Base-by-base conservation (phyloP, 805 yeast species). In the Priceomyces castillae region DNA sequence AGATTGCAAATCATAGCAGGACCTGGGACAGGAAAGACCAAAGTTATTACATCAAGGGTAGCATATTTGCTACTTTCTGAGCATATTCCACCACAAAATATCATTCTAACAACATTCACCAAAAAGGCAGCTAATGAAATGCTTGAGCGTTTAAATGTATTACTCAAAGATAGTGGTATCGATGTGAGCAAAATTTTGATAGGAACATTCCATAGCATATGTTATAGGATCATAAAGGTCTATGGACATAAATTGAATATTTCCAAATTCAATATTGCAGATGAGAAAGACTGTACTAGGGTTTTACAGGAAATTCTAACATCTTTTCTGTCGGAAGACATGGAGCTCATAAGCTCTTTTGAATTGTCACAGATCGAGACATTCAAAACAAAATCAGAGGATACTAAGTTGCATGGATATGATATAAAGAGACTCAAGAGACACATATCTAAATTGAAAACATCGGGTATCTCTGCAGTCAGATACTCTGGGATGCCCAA, bases 141-240 rank as follows among this genome's bases (percentile, higher is more conserved):
- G 86, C 64, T 69, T 10, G 84, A 79, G 25, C 70, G 98, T 34
- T 62, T 92, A 15, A 43, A 40, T 0, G 36, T 18, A 3, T 30
- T 77, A 40, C 52, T 81, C 6, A 39, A 55, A 5, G 62, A 55
- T 31, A 53, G 69, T 0, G 57, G 61, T 4, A 58, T 79, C 42
- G 63, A 70, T 28, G 50, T 71, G 2, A 58, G 68, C 1, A 70
- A 72, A 37, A 61, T 92, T 16, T 63, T 82, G 44, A 78, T 90
- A 26, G 98, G 97, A 1, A 94, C 98, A 0, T 92, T 92, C 61
- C 99, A 92, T 61, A 80, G 95, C 39, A 74, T 92, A 12, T 88
- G 96, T 57, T 74, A 74, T 46, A 63, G 81, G 36, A 69, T 85
- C 25, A 60, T 90, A 22, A 69, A 74, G 45, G 67, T 66, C 17